phyloP scores from a whole-genome alignment of 1,139 yeast genomes.

The Sugiyamaella castrensis region DNA sequence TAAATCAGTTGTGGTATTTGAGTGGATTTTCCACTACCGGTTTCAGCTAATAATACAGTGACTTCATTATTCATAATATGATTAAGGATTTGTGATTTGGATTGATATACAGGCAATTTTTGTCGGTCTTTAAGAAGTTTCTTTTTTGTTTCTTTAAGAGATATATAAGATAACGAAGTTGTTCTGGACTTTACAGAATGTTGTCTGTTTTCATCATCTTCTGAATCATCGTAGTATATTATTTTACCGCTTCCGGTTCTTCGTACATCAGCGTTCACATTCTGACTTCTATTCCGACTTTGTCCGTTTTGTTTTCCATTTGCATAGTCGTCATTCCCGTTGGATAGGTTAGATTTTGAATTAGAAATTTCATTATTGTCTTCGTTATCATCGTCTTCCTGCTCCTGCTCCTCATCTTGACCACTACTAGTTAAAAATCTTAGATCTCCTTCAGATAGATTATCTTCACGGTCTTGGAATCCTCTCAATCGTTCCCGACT shows the following conservation, averaged over 20 bases:
- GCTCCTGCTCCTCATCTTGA: conserved; percentile 1
- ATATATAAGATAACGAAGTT: not conserved
- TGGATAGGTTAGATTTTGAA: no score
- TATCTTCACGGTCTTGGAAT: conserved; percentile 17
- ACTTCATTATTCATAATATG: conserved; percentile 59
- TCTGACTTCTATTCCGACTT: not conserved
- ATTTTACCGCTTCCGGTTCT: conserved; percentile 13
- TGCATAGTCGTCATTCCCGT: not conserved
- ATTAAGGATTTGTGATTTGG: conserved; percentile 59
- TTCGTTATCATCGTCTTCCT: conserved; percentile 2
- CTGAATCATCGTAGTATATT: conserved; percentile 32
- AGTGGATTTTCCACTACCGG: conserved; percentile 97
- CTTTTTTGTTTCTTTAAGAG: conserved; percentile 3
- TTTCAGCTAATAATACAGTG: conserved; percentile 86
- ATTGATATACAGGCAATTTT: conserved; percentile 70
- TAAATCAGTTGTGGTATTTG: conserved; percentile 81
- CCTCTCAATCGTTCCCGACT: conserved; percentile 21
- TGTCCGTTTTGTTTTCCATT: not conserved
- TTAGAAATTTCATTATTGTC: not conserved
- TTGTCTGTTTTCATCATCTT: conserved; percentile 30
- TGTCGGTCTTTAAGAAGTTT: conserved; percentile 42
- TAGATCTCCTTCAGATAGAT: conserved; percentile 22
- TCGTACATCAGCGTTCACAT: not conserved
- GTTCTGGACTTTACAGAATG: not conserved
- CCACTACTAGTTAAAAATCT: conserved; percentile 13